Conservation (phyloP, 2,329 filamentous ascomycete genomes). For the Neofusicoccum sp. region DNA sequence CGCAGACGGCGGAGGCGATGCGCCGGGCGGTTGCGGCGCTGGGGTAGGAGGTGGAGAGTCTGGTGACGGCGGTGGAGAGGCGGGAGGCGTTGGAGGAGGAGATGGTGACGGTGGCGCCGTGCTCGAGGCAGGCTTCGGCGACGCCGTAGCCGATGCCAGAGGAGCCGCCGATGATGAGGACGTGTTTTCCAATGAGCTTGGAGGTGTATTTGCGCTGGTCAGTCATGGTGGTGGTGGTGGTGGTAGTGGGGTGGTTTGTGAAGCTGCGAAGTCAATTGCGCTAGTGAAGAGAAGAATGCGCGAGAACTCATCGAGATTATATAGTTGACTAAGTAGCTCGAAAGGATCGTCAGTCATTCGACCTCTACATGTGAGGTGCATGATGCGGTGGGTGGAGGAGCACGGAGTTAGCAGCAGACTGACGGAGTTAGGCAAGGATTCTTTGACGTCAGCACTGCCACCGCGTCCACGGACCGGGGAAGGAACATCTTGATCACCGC, state of each 20-base stretch:
- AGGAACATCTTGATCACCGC: neutral
- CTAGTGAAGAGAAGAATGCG: neutral
- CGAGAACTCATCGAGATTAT: neutral
- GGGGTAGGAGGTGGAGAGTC: slow-evolving; percentile 46
- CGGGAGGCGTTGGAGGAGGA: slow-evolving; percentile 56
- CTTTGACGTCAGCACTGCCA: neutral
- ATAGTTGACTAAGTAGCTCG: neutral
- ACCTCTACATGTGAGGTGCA: neutral
- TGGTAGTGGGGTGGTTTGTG: neutral
- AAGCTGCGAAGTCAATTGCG: neutral
- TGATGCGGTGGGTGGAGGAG: neutral
- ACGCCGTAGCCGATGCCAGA: slow-evolving; percentile 62
- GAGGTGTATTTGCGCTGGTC: slow-evolving; percentile 47
- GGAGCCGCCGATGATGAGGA: slow-evolving; percentile 64
- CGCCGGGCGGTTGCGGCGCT: slow-evolving; percentile 31
- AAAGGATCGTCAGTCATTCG: neutral
- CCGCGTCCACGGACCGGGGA: neutral
- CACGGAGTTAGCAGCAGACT: neutral
- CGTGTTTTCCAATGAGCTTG: slow-evolving; percentile 46
- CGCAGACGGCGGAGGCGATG: slow-evolving; percentile 47
- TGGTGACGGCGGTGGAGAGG: slow-evolving; percentile 47
- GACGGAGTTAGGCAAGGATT: neutral
- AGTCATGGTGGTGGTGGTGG: slow-evolving; percentile 29
- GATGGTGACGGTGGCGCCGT: slow-evolving; percentile 58
- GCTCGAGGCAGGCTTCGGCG: slow-evolving; percentile 57